These are phyloP conservation scores for Leccinellum albellum DNA, from an alignment of 768 basidiomycete species.

Conservation along the genomic window DNA sequence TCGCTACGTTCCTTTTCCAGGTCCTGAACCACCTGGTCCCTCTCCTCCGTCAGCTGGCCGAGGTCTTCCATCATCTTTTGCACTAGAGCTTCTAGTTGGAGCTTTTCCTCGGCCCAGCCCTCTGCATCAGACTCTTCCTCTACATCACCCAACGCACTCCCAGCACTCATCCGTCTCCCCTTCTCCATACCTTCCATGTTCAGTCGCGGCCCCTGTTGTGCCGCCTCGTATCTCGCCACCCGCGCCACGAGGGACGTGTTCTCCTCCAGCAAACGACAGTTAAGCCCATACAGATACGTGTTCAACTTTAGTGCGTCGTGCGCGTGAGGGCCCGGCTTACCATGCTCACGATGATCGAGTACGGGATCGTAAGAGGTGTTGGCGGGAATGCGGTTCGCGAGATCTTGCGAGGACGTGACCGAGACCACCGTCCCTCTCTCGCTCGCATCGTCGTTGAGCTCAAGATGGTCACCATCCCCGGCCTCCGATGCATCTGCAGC, in stretches of 20 bases:
- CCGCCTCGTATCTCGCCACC: slow-evolving; percentile 52
- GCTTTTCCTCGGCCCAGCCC: slow-evolving; percentile 70
- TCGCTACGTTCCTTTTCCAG: slow-evolving; percentile 55
- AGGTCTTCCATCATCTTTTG: slow-evolving; percentile 33
- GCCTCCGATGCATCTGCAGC: no score
- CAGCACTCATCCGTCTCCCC: slow-evolving; percentile 50
- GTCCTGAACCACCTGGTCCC: slow-evolving; percentile 42
- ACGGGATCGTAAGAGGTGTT: slow-evolving; percentile 89
- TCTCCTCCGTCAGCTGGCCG: slow-evolving; percentile 42
- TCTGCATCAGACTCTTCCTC: slow-evolving; percentile 62
- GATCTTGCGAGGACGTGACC: slow-evolving; percentile 83
- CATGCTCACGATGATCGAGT: slow-evolving; percentile 65
- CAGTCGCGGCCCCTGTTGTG: slow-evolving; percentile 28
- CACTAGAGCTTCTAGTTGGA: slow-evolving; percentile 47
- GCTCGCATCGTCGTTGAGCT: slow-evolving; percentile 40
- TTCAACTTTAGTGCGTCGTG: slow-evolving; percentile 88
- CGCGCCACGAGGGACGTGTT: slow-evolving; percentile 63
- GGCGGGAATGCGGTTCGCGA: slow-evolving; percentile 71
- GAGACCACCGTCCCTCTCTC: slow-evolving; percentile 73
- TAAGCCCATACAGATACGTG: slow-evolving; percentile 80
- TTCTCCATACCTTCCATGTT: slow-evolving; percentile 30
- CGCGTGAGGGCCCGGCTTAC: slow-evolving; percentile 73
- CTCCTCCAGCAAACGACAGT: slow-evolving; percentile 80
- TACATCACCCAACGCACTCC: slow-evolving; percentile 54
- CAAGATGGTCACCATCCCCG: neutral